Conservation (phyloP, 768 basidiomycete species). For the Suillus weaverae region DNA sequence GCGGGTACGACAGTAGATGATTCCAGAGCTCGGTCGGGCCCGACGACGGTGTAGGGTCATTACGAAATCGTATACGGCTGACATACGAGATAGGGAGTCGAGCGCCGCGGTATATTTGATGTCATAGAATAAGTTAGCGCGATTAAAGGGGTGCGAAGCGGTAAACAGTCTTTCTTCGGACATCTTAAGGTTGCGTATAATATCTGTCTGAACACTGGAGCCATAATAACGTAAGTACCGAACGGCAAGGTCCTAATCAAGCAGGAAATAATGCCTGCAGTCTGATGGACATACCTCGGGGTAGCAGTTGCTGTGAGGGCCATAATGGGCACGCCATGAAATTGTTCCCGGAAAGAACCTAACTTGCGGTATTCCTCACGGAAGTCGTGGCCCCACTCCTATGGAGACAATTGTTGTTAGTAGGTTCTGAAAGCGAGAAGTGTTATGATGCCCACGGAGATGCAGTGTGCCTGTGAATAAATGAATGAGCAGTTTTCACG, state of each 20-base stretch:
- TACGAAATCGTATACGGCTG: conserved; percentile 67
- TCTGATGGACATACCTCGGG: conserved; percentile 43
- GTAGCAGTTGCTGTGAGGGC: conserved; percentile 87
- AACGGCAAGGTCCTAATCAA: background rate
- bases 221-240: background rate
- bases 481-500: background rate
- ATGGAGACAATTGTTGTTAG: background rate
- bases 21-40: conserved; percentile 62
- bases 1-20: conserved; percentile 76
- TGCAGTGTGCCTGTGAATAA: conserved; percentile 70
- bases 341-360: conserved; percentile 67
- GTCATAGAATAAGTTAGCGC: conserved; percentile 80
- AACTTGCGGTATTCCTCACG: conserved; percentile 71
- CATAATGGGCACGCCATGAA: conserved; percentile 78
- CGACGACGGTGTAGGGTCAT: conserved; percentile 58
- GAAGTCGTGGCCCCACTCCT: conserved; percentile 90
- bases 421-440: background rate
- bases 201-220: conserved; percentile 70
- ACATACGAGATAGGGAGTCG: conserved; percentile 55
- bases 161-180: conserved; percentile 52
- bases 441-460: conserved; percentile 53
- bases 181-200: conserved; percentile 66
- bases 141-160: conserved; percentile 79
- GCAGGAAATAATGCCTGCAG: background rate
- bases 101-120: conserved; percentile 62